phyloP scores from a whole-genome alignment of 371 early-diverging fungal genomes.

The Nematocida ironsii region DNA sequence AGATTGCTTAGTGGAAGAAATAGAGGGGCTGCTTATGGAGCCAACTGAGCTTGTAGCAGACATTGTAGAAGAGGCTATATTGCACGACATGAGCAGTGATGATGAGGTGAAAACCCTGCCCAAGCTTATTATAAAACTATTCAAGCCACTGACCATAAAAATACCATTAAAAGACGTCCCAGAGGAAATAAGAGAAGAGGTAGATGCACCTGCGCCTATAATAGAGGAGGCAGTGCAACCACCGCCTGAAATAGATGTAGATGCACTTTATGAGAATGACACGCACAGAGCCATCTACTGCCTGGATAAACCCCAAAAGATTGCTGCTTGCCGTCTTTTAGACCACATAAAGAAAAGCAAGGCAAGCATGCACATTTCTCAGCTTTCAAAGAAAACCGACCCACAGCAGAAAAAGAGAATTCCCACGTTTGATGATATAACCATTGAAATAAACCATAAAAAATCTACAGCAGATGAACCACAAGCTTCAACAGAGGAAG shows the following conservation, averaged over 20 bases:
- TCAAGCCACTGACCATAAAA: conserved; percentile 36
- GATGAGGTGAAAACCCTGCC: conserved; percentile 13
- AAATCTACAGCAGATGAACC: neutral
- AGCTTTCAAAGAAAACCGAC: conserved; percentile 34
- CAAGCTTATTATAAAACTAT: conserved; percentile 16
- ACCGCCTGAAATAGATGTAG: conserved; percentile 7
- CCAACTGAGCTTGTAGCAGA: conserved; percentile 30
- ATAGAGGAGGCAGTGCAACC: neutral
- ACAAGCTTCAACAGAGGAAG: neutral
- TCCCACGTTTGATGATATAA: conserved; percentile 21
- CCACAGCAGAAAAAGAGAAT: neutral
- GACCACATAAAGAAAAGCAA: conserved; percentile 11
- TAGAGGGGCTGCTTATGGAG: conserved; percentile 21
- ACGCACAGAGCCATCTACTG: conserved; percentile 12
- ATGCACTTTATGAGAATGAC: conserved; percentile 19
- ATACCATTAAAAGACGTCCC: neutral
- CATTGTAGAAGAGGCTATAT: neutral
- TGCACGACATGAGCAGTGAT: conserved; percentile 55
- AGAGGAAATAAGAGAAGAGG: neutral
- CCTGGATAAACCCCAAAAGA: conserved; percentile 5
- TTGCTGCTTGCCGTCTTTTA: neutral
- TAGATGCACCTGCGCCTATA: neutral
- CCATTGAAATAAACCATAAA: neutral
- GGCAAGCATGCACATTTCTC: conserved; percentile 5
- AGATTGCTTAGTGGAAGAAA: conserved; percentile 7